These are phyloP conservation scores for Selaginella tamariscina DNA, from an alignment of 75 land plant genomes.

Conservation along the genomic window DNA sequence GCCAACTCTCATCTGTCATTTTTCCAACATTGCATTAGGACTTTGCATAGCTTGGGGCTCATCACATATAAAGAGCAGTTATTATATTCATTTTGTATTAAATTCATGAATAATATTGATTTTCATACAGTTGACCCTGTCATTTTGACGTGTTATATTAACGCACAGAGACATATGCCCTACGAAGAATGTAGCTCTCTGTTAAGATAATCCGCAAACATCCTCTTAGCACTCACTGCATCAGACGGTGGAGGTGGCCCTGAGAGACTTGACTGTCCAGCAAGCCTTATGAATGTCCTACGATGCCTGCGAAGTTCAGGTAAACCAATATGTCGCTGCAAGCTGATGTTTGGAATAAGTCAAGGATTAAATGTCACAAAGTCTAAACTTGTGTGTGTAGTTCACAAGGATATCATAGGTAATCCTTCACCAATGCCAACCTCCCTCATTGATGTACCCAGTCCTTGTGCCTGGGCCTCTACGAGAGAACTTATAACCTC, in stretches of 20 bases:
- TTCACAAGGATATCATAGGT: slow-evolving; percentile 70
- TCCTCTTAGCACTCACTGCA: slow-evolving; percentile 76
- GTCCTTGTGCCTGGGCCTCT: slow-evolving; percentile 60
- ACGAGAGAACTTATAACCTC: slow-evolving; percentile 67
- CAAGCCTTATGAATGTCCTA: slow-evolving; percentile 72
- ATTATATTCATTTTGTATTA: too few species aligned
- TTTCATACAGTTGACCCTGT: too few species aligned
- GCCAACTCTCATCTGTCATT: too few species aligned
- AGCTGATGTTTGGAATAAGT: slow-evolving; percentile 35
- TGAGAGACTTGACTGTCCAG: slow-evolving; percentile 86
- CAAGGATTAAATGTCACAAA: too few species aligned
- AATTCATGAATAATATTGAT: too few species aligned
- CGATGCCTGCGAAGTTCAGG: slow-evolving; percentile 83
- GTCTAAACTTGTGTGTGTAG: too few species aligned
- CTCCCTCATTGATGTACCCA: slow-evolving; percentile 42
- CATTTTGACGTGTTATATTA: too few species aligned
- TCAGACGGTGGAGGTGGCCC: slow-evolving; percentile 92
- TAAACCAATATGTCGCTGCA: slow-evolving; percentile 58
- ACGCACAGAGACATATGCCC: too few species aligned
- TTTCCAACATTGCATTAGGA: too few species aligned
- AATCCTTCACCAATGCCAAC: slow-evolving; percentile 53
- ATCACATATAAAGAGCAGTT: too few species aligned
- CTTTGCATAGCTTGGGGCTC: too few species aligned
- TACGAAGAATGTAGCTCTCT: too few species aligned
- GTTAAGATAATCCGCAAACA: slow-evolving; percentile 92